Conservation (phyloP, 495 filamentous ascomycete species). For the Elaphomyces granulatus region DNA sequence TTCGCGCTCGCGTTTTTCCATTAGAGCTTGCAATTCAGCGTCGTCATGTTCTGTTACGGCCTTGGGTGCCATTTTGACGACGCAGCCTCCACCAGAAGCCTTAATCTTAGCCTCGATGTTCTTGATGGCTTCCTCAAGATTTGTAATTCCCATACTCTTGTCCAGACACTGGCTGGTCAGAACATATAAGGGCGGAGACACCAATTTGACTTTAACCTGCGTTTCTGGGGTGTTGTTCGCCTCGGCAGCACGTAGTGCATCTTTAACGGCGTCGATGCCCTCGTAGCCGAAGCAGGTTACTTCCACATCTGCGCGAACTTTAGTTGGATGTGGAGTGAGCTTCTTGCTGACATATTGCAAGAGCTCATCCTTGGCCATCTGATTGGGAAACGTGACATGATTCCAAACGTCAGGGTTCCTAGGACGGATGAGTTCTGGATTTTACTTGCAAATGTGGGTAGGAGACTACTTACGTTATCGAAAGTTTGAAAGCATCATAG, state of each 20-base stretch:
- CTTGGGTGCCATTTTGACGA: conserved; percentile 95
- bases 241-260: conserved; percentile 73
- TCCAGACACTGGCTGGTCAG: conserved; percentile 87
- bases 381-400: conserved; percentile 75
- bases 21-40: conserved; percentile 87
- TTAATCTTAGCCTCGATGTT: conserved; percentile 67
- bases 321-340: conserved; percentile 90
- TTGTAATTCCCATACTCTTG: conserved; percentile 69
- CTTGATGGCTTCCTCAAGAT: conserved; percentile 74
- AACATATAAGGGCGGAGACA: conserved; percentile 90
- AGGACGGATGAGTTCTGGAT: background rate
- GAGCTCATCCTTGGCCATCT: conserved; percentile 73
- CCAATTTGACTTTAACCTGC: conserved; percentile 93
- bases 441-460: conserved; percentile 6
- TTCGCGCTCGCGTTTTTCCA: conserved; percentile 98
- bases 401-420: conserved; percentile 95
- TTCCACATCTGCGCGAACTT: conserved; percentile 94
- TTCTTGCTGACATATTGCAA: conserved; percentile 90
- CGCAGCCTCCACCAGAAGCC: conserved; percentile 56
- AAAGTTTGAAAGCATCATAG: conserved; percentile 95
- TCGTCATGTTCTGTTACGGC: conserved; percentile 97
- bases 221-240: conserved; percentile 74
- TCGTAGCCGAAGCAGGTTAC: conserved; percentile 98
- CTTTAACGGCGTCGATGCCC: conserved; percentile 95
- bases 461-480: conserved; percentile 63